Percentiles rank a stretch among this genome's conserved stretches.
These are phyloP conservation scores for Penicillium coprophilum DNA, from an alignment of 495 filamentous ascomycete genomes.

Conservation along the genomic window DNA sequence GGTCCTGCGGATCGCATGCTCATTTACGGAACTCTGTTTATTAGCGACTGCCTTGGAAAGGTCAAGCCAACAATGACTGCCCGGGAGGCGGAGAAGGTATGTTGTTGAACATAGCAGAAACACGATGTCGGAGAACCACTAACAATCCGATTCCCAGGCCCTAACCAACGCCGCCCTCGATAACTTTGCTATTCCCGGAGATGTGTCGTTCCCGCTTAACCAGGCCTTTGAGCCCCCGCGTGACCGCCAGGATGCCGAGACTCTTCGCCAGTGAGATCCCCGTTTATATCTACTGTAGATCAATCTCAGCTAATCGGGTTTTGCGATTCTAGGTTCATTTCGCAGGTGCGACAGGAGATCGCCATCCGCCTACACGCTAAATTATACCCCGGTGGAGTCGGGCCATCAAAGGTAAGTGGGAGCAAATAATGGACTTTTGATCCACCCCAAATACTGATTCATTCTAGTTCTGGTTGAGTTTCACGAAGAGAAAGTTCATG, in stretches of 20 bases:
- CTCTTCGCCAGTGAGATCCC: slow-evolving; percentile 63
- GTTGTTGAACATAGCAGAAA: slow-evolving; percentile 1
- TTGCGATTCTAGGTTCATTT: slow-evolving; percentile 58
- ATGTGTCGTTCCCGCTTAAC: slow-evolving; percentile 89
- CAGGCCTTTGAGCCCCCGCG: slow-evolving; percentile 78
- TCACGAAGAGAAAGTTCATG: slow-evolving; percentile 99
- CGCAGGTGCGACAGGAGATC: slow-evolving; percentile 89
- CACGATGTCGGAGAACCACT: neutral
- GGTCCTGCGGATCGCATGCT: slow-evolving; percentile 91
- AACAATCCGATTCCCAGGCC: slow-evolving; percentile 41
- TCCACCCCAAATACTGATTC: slow-evolving; percentile 6
- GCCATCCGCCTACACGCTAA: slow-evolving; percentile 75
- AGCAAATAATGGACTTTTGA: neutral
- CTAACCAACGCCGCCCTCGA: slow-evolving; percentile 75
- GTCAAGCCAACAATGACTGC: slow-evolving; percentile 68
- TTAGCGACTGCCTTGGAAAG: slow-evolving; percentile 83
- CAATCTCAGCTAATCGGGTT: slow-evolving; percentile 12
- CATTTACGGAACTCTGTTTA: slow-evolving; percentile 94
- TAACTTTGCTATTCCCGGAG: slow-evolving; percentile 93
- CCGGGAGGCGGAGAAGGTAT: slow-evolving; percentile 61
- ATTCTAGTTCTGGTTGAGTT: slow-evolving; percentile 90
- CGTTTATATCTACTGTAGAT: neutral
- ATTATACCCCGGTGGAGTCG: slow-evolving; percentile 79
- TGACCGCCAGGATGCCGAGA: slow-evolving; percentile 85
- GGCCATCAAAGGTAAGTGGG: slow-evolving; percentile 75